Evolutionary conservation across 2,329 filamentous ascomycete genomes (phyloP).

Genomic region (Nectriaceae sp.): DNA sequence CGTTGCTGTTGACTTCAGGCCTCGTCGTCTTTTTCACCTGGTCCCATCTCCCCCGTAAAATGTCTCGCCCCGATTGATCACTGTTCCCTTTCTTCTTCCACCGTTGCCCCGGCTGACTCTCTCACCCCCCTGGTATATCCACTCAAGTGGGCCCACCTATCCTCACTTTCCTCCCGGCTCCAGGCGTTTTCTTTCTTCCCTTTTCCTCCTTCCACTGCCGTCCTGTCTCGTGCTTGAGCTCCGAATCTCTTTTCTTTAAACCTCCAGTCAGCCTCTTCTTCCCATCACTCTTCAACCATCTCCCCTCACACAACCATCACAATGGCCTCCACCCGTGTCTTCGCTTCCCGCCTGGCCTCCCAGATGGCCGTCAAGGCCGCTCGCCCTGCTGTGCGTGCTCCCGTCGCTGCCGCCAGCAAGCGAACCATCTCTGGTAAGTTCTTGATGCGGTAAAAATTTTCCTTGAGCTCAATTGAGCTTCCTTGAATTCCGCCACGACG

Average conservation of each 20-base stretch:
- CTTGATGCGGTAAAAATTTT: slow-evolving; percentile 34
- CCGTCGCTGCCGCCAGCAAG: slow-evolving; percentile 67
- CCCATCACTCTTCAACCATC: slow-evolving; percentile 32
- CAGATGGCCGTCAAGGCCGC: slow-evolving; percentile 78
- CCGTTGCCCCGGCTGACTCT: slow-evolving; percentile 39
- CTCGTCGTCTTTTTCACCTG: slow-evolving; percentile 19
- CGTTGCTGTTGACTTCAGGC: slow-evolving; percentile 8
- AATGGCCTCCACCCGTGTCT: slow-evolving; percentile 80
- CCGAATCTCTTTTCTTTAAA: slow-evolving; percentile 37
- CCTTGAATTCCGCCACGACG: slow-evolving; percentile 31
- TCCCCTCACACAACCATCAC: slow-evolving; percentile 55
- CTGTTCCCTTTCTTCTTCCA: slow-evolving; percentile 24
- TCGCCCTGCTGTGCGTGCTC: slow-evolving; percentile 71
- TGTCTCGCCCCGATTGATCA: slow-evolving; percentile 33
- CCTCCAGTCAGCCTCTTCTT: slow-evolving; percentile 34
- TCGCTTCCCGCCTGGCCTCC: slow-evolving; percentile 76
- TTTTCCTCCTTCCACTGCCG: slow-evolving; percentile 41
- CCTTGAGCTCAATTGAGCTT: slow-evolving; percentile 30
- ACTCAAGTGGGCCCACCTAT: slow-evolving; percentile 38
- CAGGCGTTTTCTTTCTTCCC: slow-evolving; percentile 42
- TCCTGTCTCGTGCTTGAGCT: slow-evolving; percentile 36
- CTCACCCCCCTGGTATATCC: slow-evolving; percentile 33
- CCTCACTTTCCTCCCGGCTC: slow-evolving; percentile 38
- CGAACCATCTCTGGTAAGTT: slow-evolving; percentile 74
- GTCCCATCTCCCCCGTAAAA: slow-evolving; percentile 25